Percentiles rank a stretch among this genome's conserved stretches.
Conservation (phyloP, 192 early-diverging fungal genomes). For the Coemansia sp. region DNA sequence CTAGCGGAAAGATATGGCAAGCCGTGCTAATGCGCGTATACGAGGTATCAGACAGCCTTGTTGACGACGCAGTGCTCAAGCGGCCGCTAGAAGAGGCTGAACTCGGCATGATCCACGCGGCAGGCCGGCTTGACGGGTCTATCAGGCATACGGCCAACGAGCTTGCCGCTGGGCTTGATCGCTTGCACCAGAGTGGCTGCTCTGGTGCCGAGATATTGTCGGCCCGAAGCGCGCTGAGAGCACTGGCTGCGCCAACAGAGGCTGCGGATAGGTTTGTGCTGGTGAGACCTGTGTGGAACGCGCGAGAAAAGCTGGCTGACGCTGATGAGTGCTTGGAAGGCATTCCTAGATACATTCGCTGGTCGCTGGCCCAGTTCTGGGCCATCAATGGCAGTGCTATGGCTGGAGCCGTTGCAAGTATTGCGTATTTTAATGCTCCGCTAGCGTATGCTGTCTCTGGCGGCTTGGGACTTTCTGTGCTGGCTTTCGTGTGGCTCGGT, state of each 20-base stretch:
- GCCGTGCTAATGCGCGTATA: constrained; percentile 37
- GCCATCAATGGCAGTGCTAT: constrained; percentile 25
- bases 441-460: constrained; percentile 20
- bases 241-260: constrained; percentile 21
- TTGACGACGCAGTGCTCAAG: constrained; percentile 33
- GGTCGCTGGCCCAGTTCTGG: constrained; percentile 44
- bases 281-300: constrained; percentile 32
- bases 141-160: constrained; percentile 8
- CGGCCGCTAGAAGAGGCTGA: constrained; percentile 43
- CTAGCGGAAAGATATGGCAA: constrained; percentile 38
- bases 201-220: constrained; percentile 3
- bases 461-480: constrained; percentile 7
- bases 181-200: not conserved
- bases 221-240: constrained; percentile 17
- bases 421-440: constrained; percentile 7
- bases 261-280: constrained; percentile 28
- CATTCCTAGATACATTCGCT: constrained; percentile 34
- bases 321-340: constrained; percentile 15
- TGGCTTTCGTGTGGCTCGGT: constrained; percentile 36
- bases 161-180: constrained; percentile 10
- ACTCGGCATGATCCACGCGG: constrained; percentile 42
- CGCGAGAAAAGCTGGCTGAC: constrained; percentile 17
- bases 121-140: constrained; percentile 41
- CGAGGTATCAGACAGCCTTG: constrained; percentile 29
- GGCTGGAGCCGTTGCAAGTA: constrained; percentile 2